A percentile compares a stretch with the other conserved stretches of the same genome.
Evolutionary conservation across 495 filamentous ascomycete genomes (phyloP).

Genomic region (Xylaria palmicola): DNA sequence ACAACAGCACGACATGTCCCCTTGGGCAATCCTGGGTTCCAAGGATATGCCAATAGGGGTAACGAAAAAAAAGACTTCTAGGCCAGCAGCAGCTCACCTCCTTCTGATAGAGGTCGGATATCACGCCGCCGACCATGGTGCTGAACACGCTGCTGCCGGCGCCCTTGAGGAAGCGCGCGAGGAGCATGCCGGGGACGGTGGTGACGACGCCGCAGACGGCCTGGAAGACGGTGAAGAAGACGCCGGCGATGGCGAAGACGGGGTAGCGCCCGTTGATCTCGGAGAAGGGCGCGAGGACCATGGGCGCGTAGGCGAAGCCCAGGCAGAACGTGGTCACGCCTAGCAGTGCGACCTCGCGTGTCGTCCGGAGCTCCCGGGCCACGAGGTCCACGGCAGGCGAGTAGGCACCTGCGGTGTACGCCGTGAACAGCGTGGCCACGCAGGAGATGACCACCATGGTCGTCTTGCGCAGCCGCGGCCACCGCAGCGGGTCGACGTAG

Average conservation of each 20-base stretch:
- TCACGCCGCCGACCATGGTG: constrained; percentile 90
- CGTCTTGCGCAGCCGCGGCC: constrained; percentile 67
- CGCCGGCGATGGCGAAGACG: constrained; percentile 72
- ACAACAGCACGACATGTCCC: no score
- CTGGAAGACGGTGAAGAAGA: constrained; percentile 66
- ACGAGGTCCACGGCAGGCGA: constrained; percentile 65
- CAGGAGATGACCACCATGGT: constrained; percentile 75
- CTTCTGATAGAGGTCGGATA: constrained; percentile 82
- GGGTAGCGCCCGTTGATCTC: constrained; percentile 84
- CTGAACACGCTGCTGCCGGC: constrained; percentile 77
- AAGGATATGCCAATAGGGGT: no score
- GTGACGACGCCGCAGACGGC: constrained; percentile 74
- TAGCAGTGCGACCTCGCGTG: constrained; percentile 63
- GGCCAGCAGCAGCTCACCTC: no score
- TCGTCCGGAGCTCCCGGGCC: constrained; percentile 59
- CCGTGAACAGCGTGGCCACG: constrained; percentile 71
- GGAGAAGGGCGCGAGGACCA: constrained; percentile 87
- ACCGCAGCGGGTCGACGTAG: constrained; percentile 71
- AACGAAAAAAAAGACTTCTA: no score
- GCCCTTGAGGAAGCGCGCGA: constrained; percentile 75
- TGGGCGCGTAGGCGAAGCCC: constrained; percentile 83
- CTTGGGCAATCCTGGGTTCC: no score
- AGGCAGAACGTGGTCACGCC: constrained; percentile 80
- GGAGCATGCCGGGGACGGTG: constrained; percentile 68
- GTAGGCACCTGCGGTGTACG: constrained; percentile 81